phyloP scores from a whole-genome alignment of 139 green algal genomes.

The Coccomyxa sp. region DNA sequence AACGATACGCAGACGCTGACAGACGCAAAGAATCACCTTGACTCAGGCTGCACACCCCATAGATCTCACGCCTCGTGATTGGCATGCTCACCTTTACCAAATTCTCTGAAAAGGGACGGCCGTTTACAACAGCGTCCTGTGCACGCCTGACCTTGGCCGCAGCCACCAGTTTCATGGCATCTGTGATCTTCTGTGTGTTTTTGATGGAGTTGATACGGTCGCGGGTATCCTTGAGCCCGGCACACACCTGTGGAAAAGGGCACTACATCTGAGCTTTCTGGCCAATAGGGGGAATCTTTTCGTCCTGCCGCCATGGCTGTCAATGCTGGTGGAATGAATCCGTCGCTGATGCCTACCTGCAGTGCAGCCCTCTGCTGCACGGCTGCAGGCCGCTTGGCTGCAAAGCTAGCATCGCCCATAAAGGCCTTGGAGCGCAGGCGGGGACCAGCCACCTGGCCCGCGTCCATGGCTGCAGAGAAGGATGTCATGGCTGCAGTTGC shows the following conservation, averaged over 20 bases:
- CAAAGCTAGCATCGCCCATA: slow-evolving; percentile 10
- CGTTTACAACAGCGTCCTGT: slow-evolving; percentile 96
- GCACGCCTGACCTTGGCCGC: slow-evolving; percentile 92
- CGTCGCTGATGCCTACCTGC: slow-evolving; percentile 1
- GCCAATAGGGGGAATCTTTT: too few relatives aligned
- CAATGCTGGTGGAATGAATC: neutral
- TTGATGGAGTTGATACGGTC: slow-evolving; percentile 93
- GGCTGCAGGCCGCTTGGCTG: slow-evolving; percentile 6
- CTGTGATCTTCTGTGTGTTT: slow-evolving; percentile 99
- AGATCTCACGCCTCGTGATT: too few relatives aligned
- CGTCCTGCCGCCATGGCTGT: too few relatives aligned
- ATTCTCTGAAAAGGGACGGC: slow-evolving; percentile 97
- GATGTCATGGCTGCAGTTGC: neutral
- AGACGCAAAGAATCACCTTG: neutral
- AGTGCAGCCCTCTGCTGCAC: slow-evolving; percentile 11
- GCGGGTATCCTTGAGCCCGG: slow-evolving; percentile 13
- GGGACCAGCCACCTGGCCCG: neutral
- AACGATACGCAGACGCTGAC: neutral
- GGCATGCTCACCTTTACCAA: slow-evolving; percentile 88
- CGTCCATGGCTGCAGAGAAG: neutral
- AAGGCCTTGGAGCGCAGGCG: slow-evolving; percentile 5
- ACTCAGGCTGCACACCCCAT: neutral
- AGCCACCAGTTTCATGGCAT: slow-evolving; percentile 94
- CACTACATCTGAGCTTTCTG: neutral
- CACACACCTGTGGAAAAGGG: neutral